Conservation (phyloP, 2,329 filamentous ascomycete species). For the Colletotrichum liaoningense region DNA sequence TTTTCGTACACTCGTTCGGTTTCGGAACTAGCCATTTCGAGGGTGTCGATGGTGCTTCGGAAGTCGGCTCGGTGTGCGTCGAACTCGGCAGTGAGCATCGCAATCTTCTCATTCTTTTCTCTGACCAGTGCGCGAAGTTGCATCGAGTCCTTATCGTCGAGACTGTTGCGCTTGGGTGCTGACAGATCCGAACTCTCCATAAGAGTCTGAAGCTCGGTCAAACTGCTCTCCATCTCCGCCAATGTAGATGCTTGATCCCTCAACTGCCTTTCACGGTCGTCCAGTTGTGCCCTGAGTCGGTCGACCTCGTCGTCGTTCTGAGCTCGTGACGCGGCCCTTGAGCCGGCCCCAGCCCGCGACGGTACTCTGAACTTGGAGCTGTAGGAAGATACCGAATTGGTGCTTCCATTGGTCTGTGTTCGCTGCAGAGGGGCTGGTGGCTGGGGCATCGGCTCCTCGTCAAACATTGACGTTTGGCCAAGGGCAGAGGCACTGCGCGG, state of each 20-base stretch:
- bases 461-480: constrained; percentile 58
- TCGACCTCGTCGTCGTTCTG: constrained; percentile 78
- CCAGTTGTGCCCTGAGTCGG: constrained; percentile 77
- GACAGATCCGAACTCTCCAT: constrained; percentile 69
- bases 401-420: constrained; percentile 64
- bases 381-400: constrained; percentile 67
- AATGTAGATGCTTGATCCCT: constrained; percentile 86
- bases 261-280: constrained; percentile 88
- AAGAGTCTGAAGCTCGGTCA: constrained; percentile 80
- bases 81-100: constrained; percentile 92
- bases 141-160: constrained; percentile 77
- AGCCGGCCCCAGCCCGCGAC: constrained; percentile 58
- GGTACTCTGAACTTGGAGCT: constrained; percentile 63
- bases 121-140: constrained; percentile 85
- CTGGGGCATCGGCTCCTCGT: constrained; percentile 66
- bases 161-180: constrained; percentile 55
- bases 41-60: constrained; percentile 93
- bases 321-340: constrained; percentile 49
- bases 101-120: constrained; percentile 98
- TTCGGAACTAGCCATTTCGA: constrained; percentile 95
- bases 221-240: constrained; percentile 88
- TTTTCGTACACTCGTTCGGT: constrained; percentile 97
- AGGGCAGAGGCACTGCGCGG: constrained; percentile 71
- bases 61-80: constrained; percentile 96
- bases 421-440: constrained; percentile 63